Percentiles rank a stretch among this genome's conserved stretches.
phyloP scores from a whole-genome alignment of 164 flowering plant species.

The grape (Vitis vinifera) region DNA sequence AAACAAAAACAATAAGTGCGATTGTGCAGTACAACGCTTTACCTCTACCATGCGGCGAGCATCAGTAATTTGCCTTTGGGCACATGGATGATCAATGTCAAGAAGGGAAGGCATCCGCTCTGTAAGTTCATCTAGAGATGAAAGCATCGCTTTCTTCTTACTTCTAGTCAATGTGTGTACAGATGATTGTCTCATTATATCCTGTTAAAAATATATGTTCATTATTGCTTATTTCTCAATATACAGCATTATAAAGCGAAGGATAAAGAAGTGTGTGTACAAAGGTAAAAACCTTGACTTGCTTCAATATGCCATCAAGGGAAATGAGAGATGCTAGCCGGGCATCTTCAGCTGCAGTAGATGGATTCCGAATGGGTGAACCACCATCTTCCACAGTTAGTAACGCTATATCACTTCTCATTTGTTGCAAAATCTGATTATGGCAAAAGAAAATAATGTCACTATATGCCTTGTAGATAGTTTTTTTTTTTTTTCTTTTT shows the following conservation, averaged over 20 bases:
- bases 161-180: conserved; percentile 56
- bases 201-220: conserved; percentile 41
- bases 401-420: conserved; percentile 76
- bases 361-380: conserved; percentile 74
- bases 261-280: neutral
- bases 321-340: conserved; percentile 94
- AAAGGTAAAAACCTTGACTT: conserved; percentile 72
- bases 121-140: conserved; percentile 72
- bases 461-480: neutral
- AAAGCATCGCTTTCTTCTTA: conserved; percentile 74
- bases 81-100: conserved; percentile 95
- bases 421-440: conserved; percentile 84
- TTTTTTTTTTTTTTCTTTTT: too few relatives aligned
- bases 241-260: neutral
- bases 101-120: conserved; percentile 96
- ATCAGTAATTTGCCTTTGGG: conserved; percentile 77
- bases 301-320: conserved; percentile 88
- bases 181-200: conserved; percentile 68
- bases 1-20: neutral
- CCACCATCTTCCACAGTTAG: conserved; percentile 69
- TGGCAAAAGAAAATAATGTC: conserved; percentile 6
- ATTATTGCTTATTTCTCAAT: neutral
- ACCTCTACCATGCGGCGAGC: conserved; percentile 81
- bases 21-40: neutral
- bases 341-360: conserved; percentile 96